Percentiles rank a stretch among this genome's conserved stretches.
These are phyloP conservation scores for Cornus florida DNA, from an alignment of 148 eudicot genomes.

Conservation along the genomic window DNA sequence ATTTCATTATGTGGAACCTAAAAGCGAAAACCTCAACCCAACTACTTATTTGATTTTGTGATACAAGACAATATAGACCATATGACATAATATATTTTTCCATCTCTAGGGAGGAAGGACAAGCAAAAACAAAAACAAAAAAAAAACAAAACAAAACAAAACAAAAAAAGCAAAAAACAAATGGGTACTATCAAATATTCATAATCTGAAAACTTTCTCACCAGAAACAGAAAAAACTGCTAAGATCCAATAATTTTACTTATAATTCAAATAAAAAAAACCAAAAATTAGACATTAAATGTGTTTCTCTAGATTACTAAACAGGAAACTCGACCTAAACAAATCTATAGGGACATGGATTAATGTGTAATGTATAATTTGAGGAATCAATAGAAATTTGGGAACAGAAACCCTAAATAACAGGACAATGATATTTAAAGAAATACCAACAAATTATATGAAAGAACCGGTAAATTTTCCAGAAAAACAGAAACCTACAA, in stretches of 20 bases:
- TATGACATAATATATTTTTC: background rate
- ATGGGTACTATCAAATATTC: too few species aligned
- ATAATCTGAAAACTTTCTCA: background rate
- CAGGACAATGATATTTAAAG: too few species aligned
- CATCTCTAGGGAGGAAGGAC: background rate
- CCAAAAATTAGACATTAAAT: background rate
- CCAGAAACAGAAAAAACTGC: too few species aligned
- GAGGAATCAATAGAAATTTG: background rate
- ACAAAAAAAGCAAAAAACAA: background rate
- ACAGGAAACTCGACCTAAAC: background rate
- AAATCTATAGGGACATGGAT: background rate
- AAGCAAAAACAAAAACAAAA: background rate
- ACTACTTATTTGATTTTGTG: background rate
- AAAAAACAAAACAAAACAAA: background rate
- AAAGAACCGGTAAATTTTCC: too few species aligned
- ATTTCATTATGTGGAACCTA: background rate
- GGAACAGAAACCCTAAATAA: background rate
- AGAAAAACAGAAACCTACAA: too few species aligned
- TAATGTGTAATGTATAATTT: too few species aligned
- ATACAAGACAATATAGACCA: background rate
- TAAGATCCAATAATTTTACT: too few species aligned
- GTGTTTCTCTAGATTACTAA: too few species aligned
- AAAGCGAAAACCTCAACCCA: background rate
- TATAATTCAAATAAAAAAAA: too few species aligned
- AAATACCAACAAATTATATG: too few species aligned